Conservation (phyloP, 73 alveolate species). For the Effrenium voratum region DNA sequence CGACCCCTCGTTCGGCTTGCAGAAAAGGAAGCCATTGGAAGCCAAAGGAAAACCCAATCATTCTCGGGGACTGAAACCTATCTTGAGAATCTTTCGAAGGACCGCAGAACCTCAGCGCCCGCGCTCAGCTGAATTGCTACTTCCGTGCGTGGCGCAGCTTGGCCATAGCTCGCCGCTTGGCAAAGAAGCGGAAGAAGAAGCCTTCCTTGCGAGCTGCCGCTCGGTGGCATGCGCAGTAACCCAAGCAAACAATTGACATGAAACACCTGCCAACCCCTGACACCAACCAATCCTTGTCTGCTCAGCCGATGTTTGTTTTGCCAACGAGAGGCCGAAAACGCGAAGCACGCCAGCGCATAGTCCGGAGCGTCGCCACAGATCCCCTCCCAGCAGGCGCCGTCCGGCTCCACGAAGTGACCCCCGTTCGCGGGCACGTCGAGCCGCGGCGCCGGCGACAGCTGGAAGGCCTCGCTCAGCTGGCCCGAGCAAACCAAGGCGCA, state of each 20-base stretch:
- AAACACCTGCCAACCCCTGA: background rate
- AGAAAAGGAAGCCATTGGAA: too few relatives aligned
- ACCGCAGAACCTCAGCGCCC: too few relatives aligned
- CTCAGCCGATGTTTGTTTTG: background rate
- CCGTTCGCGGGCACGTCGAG: conserved; percentile 83
- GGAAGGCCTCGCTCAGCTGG: conserved; percentile 13
- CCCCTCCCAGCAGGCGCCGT: background rate
- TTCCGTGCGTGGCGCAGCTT: background rate
- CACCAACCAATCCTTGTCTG: too few relatives aligned
- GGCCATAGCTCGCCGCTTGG: conserved; percentile 77
- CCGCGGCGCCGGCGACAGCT: conserved; percentile 48
- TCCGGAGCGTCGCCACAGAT: background rate
- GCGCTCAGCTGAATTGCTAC: too few relatives aligned
- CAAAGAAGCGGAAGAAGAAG: conserved; percentile 74
- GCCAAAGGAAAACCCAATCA: too few relatives aligned
- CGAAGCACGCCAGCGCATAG: conserved; percentile 55
- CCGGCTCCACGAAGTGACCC: conserved; percentile 69
- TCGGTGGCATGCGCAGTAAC: background rate
- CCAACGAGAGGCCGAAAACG: conserved; percentile 20
- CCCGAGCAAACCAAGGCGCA: conserved; percentile 76
- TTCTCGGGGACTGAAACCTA: too few relatives aligned
- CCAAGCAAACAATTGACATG: background rate
- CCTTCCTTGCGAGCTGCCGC: conserved; percentile 9
- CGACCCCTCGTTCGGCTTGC: background rate
- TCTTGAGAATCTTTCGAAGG: too few relatives aligned